Evolutionary conservation across 2,329 filamentous ascomycete species (phyloP).

Genomic region (Didymella pomorum): DNA sequence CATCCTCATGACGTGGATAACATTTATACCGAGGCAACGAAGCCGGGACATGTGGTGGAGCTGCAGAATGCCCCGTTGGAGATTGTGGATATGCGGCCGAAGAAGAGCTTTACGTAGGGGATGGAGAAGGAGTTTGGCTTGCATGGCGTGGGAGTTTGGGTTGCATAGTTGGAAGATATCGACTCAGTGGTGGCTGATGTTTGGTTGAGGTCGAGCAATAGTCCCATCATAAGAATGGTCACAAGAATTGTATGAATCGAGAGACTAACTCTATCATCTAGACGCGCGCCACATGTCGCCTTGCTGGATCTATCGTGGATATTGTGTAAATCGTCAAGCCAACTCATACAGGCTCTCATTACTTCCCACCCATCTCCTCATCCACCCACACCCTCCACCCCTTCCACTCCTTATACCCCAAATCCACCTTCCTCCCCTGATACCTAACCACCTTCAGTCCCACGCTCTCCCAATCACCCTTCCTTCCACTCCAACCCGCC

Average conservation of each 20-base stretch:
- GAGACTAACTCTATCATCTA: conserved; percentile 7
- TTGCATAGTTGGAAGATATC: neutral
- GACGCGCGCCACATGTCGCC: neutral
- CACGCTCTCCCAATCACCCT: conserved; percentile 76
- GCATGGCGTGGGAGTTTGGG: conserved; percentile 13
- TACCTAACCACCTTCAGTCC: conserved; percentile 83
- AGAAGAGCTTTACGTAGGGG: conserved; percentile 28
- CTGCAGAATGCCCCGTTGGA: conserved; percentile 66
- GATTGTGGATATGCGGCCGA: conserved; percentile 67
- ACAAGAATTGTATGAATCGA: no score
- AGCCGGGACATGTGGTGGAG: conserved; percentile 67
- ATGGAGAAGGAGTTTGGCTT: no score
- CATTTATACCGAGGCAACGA: conserved; percentile 76
- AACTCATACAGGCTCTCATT: no score
- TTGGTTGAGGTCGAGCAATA: no score
- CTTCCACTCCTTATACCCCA: conserved; percentile 78
- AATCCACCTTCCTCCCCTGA: conserved; percentile 78
- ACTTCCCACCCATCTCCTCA: conserved; percentile 24
- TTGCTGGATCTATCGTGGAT: conserved; percentile 9
- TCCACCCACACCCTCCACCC: conserved; percentile 79
- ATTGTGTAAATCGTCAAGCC: neutral
- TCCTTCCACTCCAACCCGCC: conserved; percentile 82
- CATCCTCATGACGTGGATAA: conserved; percentile 77
- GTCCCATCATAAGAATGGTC: no score
- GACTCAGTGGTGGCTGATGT: no score